Base-by-base conservation (phyloP, 352 stramenopile genomes). In the Globisporangium paroecandrum region DNA sequence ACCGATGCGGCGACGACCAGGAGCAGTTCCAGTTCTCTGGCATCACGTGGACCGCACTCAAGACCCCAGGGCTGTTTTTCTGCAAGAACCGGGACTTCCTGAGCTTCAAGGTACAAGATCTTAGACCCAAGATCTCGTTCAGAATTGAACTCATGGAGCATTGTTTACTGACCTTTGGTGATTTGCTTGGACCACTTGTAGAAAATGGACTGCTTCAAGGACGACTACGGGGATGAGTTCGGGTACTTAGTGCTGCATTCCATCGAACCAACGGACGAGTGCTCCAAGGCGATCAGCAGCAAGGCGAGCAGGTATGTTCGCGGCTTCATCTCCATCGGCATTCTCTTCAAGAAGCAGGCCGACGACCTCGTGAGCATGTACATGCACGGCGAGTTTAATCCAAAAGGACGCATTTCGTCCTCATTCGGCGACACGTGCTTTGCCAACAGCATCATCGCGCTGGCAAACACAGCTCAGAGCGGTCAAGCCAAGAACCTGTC, bases 401-500 rank as follows among this genome's bases (percentile, higher is more conserved):
- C 83, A 0, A 79, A 78, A 36, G 85, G 85, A 29, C 78, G 75
- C 36, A 73, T 91, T 34, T 69, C 82, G 15, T 74, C 73, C n/a
- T 60, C 82, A 10, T 72, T 91, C 15, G 75, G 78, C 1, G 83
- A 93, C 58, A 69, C 66, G 57, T 80, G 79, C 67, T 83, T 93
- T 46, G 83, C 78, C 4, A 81, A 89, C 22, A 77, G 77, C 62
- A 73, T 90, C 4, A 78, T 83, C 24, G 83, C 83, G 13, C 69
- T 93, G 43, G 78, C 79, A 46, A 87, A 90, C 38, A 82, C 85
- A 1, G 75, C 83, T 27, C 77, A 84, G 51, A 88, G 77, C 24
- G 85, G 85, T 5, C 82, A 93, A 38, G 83, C 85, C 36, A 93
- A 93, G 80, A 91, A 85, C 65, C 69, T 93, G 38, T 87, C 85